These are phyloP conservation scores for Sesbania bispinosa DNA, from an alignment of 306 rosid species.

Conservation along the genomic window DNA sequence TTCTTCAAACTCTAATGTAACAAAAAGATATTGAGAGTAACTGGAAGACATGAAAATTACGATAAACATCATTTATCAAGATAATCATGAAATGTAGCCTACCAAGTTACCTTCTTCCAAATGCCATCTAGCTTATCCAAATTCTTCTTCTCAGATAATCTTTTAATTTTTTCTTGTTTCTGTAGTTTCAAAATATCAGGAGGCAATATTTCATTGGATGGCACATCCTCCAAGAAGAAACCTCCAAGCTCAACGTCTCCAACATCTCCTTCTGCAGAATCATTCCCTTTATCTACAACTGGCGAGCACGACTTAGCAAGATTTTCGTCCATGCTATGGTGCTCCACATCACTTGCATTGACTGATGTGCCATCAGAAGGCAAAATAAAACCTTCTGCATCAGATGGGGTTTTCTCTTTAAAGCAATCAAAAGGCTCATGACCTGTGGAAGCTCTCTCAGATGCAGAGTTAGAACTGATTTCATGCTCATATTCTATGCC, in stretches of 20 bases:
- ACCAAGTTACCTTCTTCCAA: slow-evolving; percentile 77
- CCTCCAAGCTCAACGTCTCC: slow-evolving; percentile 77
- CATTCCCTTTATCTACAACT: slow-evolving; percentile 15
- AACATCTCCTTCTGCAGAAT: slow-evolving; percentile 44
- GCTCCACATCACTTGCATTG: slow-evolving; percentile 34
- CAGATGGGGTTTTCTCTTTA: slow-evolving; percentile 22
- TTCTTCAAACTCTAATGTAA: background rate
- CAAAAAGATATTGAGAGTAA: slow-evolving; percentile 2
- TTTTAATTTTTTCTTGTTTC: slow-evolving; percentile 61
- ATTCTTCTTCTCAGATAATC: slow-evolving; percentile 57
- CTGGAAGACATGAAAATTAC: background rate
- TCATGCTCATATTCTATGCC: slow-evolving; percentile 61
- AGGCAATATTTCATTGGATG: slow-evolving; percentile 44
- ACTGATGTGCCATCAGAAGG: slow-evolving; percentile 38
- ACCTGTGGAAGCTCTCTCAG: slow-evolving; percentile 31
- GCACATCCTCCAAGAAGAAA: slow-evolving; percentile 66
- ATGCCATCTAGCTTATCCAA: slow-evolving; percentile 83
- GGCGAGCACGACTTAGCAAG: slow-evolving; percentile 29
- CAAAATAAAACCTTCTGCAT: slow-evolving; percentile 25
- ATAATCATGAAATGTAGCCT: background rate
- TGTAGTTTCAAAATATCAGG: slow-evolving; percentile 55
- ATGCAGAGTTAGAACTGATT: slow-evolving; percentile 40
- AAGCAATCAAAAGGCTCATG: slow-evolving; percentile 30
- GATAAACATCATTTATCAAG: slow-evolving; percentile 3
- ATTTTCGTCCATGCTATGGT: slow-evolving; percentile 31